These are phyloP conservation scores for Rosa hybrid DNA, from an alignment of 331 rosid genomes.

Conservation along the genomic window DNA sequence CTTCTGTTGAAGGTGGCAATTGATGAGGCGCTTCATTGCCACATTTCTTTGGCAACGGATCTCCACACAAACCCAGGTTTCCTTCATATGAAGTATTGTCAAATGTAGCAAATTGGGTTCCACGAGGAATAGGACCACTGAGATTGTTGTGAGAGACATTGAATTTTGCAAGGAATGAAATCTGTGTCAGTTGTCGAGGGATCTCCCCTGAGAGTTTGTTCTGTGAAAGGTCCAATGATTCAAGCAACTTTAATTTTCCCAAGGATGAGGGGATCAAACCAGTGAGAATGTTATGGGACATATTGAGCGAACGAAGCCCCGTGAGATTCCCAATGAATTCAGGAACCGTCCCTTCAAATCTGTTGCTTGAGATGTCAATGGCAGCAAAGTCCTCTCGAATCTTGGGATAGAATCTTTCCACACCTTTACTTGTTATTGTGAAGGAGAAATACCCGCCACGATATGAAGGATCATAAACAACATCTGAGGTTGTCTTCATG, in stretches of 20 bases:
- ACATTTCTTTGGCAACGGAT: constrained; percentile 1
- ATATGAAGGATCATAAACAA: neutral
- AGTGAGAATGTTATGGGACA: constrained; percentile 6
- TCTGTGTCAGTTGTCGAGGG: neutral
- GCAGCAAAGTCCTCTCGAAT: neutral
- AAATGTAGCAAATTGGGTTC: constrained; percentile 13
- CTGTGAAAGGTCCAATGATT: constrained; percentile 16
- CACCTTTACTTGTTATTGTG: neutral
- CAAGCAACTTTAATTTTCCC: neutral
- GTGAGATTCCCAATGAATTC: constrained; percentile 4
- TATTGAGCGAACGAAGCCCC: neutral
- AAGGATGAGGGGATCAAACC: constrained; percentile 5
- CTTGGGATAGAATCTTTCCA: neutral
- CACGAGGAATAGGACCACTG: neutral
- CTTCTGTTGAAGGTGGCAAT: neutral
- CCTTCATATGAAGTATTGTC: neutral
- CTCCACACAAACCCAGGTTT: constrained; percentile 10
- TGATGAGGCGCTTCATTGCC: neutral
- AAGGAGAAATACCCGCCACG: neutral
- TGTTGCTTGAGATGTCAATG: constrained; percentile 20
- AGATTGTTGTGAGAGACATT: constrained; percentile 8
- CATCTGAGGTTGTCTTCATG: neutral
- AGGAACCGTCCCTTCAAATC: constrained; percentile 1
- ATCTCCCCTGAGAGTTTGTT: constrained; percentile 8
- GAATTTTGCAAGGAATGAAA: constrained; percentile 8